Conservation (phyloP, 179 eudicot genomes). For the Corrigiola litoralis region DNA sequence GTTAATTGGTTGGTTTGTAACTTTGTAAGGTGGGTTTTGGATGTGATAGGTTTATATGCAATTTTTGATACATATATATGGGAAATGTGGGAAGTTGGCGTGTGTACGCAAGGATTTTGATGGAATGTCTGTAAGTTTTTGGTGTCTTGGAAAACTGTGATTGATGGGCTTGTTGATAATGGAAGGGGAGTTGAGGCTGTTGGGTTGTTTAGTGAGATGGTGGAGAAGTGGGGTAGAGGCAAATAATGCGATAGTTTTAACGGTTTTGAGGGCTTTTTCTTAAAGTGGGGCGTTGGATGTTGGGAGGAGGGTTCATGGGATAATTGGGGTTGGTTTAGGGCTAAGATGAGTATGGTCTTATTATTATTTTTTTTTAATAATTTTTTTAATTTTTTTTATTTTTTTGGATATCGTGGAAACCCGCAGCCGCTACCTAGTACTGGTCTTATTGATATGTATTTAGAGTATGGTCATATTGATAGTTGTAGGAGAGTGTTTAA, state of each 20-base stretch:
- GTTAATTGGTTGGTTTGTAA: constrained; percentile 33
- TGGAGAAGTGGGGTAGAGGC: constrained; percentile 26
- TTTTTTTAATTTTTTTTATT: too few species aligned
- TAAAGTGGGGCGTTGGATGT: constrained; percentile 39
- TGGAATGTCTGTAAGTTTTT: constrained; percentile 48
- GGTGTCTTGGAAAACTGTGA: constrained; percentile 59
- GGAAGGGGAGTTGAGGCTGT: constrained; percentile 33
- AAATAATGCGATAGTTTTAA: constrained; percentile 39
- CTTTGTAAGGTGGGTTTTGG: constrained; percentile 40
- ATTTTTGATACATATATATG: constrained; percentile 38
- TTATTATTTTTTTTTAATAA: too few species aligned
- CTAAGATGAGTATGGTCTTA: constrained; percentile 35
- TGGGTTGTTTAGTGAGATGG: constrained; percentile 36
- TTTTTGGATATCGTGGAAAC: too few species aligned
- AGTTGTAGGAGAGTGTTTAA: constrained; percentile 28
- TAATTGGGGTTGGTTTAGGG: constrained; percentile 16
- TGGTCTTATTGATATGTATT: constrained; percentile 39
- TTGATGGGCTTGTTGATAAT: constrained; percentile 50
- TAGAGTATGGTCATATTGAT: constrained; percentile 40
- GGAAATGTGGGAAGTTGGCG: constrained; percentile 22
- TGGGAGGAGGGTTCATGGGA: constrained; percentile 29
- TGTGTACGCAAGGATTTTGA: constrained; percentile 29
- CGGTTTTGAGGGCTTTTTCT: constrained; percentile 46
- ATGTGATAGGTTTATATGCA: constrained; percentile 34
- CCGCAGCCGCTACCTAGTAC: too few species aligned